phyloP scores from a whole-genome alignment of 192 early-diverging fungal genomes.

The Coemansia sp. region DNA sequence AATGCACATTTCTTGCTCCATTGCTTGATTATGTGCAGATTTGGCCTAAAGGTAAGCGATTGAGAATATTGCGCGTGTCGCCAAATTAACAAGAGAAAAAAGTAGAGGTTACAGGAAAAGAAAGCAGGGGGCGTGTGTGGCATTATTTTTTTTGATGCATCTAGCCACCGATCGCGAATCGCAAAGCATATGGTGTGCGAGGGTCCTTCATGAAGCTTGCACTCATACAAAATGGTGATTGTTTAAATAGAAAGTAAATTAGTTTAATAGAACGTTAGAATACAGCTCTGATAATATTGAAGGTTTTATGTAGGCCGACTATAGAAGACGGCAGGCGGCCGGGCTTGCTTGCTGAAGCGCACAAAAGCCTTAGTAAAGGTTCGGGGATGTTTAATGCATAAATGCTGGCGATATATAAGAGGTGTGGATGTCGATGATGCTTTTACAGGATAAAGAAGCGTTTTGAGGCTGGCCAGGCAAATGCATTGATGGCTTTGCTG shows the following conservation, averaged over 20 bases:
- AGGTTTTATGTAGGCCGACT: neutral
- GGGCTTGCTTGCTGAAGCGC: neutral
- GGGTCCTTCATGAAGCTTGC: neutral
- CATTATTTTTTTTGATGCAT: neutral
- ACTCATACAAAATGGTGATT: too few relatives aligned
- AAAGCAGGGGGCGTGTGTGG: neutral
- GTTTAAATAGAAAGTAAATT: neutral
- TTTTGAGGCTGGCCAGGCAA: constrained; percentile 8
- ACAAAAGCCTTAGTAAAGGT: neutral
- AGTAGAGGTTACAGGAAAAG: neutral
- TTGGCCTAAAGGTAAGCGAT: neutral
- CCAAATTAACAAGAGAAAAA: constrained; percentile 4
- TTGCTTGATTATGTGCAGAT: constrained; percentile 2
- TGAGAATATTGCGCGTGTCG: neutral
- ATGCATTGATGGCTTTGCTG: constrained; percentile 8
- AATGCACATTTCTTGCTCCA: constrained; percentile 52
- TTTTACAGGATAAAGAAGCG: neutral
- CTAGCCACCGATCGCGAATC: neutral
- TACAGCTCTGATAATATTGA: neutral
- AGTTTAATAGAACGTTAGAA: neutral
- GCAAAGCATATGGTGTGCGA: neutral
- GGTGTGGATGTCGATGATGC: neutral
- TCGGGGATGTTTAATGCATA: neutral
- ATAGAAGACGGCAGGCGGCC: neutral
- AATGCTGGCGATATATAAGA: neutral